A percentile compares a stretch with the other conserved stretches of the same genome.
Evolutionary conservation across 208 protist genomes (phyloP).

Genomic region (Acanthamoeba lenticulata): DNA sequence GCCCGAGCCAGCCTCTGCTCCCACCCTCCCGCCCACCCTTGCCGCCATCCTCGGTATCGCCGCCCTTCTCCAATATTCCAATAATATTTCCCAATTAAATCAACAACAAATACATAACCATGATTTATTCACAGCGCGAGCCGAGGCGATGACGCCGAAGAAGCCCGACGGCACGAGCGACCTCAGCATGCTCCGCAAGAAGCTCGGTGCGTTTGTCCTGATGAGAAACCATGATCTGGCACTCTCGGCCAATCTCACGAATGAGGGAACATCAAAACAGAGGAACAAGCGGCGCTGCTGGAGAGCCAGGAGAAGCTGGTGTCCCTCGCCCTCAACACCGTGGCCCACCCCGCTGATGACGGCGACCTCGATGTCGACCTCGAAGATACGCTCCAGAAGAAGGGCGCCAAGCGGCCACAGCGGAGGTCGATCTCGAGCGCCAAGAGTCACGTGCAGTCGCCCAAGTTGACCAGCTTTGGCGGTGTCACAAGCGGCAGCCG

Average conservation of each 20-base stretch:
- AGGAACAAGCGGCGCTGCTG: background rate
- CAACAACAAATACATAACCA: no score
- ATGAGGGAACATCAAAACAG: no score
- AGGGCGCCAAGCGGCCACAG: background rate
- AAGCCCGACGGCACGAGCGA: background rate
- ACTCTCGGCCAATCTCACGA: no score
- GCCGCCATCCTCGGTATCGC: conserved; percentile 26
- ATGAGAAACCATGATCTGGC: background rate
- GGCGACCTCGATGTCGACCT: no score
- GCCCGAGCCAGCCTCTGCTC: background rate
- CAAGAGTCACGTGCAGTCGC: background rate
- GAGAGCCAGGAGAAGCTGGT: conserved; percentile 40
- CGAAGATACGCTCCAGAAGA: background rate
- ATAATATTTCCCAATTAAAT: background rate
- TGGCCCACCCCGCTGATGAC: background rate
- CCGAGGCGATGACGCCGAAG: conserved; percentile 8
- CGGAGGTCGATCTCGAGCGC: background rate
- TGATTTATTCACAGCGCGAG: background rate
- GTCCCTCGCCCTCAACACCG: background rate
- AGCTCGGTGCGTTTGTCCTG: background rate
- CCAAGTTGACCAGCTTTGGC: no score
- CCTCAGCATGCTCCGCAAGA: background rate
- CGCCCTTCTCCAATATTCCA: no score
- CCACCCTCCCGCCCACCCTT: background rate
- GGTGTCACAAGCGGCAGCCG: background rate